These are phyloP conservation scores for Candida fluviatilis DNA, from an alignment of 805 yeast genomes.

Conservation along the genomic window DNA sequence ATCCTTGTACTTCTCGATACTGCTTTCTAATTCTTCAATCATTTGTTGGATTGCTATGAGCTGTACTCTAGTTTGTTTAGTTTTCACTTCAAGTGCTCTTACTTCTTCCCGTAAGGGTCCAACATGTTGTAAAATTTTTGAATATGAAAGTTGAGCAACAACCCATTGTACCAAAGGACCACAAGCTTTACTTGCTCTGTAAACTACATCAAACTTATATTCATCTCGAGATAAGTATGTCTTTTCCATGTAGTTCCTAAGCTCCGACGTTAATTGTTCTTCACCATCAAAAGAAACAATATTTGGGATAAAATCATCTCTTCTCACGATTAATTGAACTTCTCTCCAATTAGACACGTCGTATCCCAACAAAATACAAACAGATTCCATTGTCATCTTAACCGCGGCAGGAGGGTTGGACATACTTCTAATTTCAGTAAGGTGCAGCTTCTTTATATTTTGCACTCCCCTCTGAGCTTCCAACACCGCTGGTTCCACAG, in stretches of 20 bases:
- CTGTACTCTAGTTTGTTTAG: constrained; percentile 61
- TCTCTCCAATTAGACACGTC: constrained; percentile 70
- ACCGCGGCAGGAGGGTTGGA: constrained; percentile 86
- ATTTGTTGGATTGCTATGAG: constrained; percentile 74
- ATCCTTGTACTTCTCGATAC: constrained; percentile 63
- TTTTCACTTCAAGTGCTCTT: constrained; percentile 50
- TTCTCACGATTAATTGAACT: constrained; percentile 72
- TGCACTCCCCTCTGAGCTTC: constrained; percentile 90
- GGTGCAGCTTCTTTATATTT: constrained; percentile 85
- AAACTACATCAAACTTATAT: constrained; percentile 68
- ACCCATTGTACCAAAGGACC: constrained; percentile 92
- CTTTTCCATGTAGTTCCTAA: constrained; percentile 54
- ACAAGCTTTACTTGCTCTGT: constrained; percentile 91
- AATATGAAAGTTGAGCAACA: constrained; percentile 78
- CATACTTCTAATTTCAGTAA: constrained; percentile 88
- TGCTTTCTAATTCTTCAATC: constrained; percentile 68
- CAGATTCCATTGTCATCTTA: constrained; percentile 81
- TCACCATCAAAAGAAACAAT: constrained; percentile 74
- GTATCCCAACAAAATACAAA: constrained; percentile 77
- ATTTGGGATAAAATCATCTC: constrained; percentile 82
- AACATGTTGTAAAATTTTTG: constrained; percentile 63
- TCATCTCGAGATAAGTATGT: constrained; percentile 59
- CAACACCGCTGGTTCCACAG: constrained; percentile 77
- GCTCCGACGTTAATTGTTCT: constrained; percentile 46
- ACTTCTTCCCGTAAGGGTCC: constrained; percentile 75